A percentile compares a stretch with the other conserved stretches of the same genome.
phyloP scores from a whole-genome alignment of 2,329 filamentous ascomycete genomes.

The Sarocladiaceae sp. region DNA sequence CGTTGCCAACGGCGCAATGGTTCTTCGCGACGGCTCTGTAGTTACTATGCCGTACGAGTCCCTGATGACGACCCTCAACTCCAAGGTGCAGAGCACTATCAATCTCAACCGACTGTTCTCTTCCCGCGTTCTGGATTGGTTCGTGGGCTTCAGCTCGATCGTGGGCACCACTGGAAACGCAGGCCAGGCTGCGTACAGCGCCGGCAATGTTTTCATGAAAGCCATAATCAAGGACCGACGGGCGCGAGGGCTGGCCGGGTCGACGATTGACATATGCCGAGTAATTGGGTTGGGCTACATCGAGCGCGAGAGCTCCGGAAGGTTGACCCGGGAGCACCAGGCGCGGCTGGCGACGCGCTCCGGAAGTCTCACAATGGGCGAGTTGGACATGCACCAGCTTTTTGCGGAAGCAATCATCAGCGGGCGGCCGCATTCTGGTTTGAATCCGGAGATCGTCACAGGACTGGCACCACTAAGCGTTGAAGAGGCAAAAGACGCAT shows the following conservation, averaged over 20 bases:
- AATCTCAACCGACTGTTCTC: slow-evolving; percentile 26
- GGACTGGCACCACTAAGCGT: slow-evolving; percentile 8
- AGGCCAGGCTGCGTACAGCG: slow-evolving; percentile 38
- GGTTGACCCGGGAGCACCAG: slow-evolving; percentile 15
- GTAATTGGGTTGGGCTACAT: slow-evolving; percentile 38
- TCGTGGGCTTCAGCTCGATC: slow-evolving; percentile 29
- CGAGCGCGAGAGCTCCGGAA: slow-evolving; percentile 11
- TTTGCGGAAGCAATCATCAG: slow-evolving; percentile 23
- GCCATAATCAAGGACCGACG: slow-evolving; percentile 28
- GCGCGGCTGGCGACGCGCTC: not conserved
- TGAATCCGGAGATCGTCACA: slow-evolving; percentile 9
- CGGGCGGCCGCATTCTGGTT: slow-evolving; percentile 10
- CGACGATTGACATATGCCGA: slow-evolving; percentile 29
- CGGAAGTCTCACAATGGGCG: slow-evolving; percentile 11
- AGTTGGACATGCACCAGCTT: slow-evolving; percentile 16
- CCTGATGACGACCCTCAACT: slow-evolving; percentile 19
- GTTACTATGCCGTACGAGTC: slow-evolving; percentile 19
- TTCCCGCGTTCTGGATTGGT: slow-evolving; percentile 27
- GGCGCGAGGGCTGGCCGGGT: slow-evolving; percentile 27
- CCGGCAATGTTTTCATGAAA: slow-evolving; percentile 37
- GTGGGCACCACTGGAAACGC: slow-evolving; percentile 21
- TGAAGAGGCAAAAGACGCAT: not conserved
- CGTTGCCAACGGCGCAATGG: slow-evolving; percentile 37
- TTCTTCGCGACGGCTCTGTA: slow-evolving; percentile 31
- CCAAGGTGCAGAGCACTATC: slow-evolving; percentile 27